Base-by-base conservation (phyloP, 2,329 filamentous ascomycete genomes). In the Pseudocercospora pini-densiflorae region DNA sequence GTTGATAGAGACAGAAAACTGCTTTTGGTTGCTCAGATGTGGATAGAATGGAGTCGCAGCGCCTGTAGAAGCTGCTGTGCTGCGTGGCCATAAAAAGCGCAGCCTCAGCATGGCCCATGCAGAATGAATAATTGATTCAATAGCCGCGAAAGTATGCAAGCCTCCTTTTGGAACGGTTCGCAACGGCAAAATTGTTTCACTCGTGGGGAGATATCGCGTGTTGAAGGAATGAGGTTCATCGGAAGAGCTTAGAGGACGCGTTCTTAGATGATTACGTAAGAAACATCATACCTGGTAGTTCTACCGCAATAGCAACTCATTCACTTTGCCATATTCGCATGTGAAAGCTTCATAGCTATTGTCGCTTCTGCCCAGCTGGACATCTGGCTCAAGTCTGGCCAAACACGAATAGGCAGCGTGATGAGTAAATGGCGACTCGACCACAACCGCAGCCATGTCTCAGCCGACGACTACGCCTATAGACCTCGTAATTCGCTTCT, bases 401-500 rank as follows among this genome's bases (percentile, higher is more conserved):
- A 33, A 10, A 14, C 31, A 33, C 31, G 31, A 10, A 8, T 12
- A 33, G 9, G 31, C 31, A 33, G 12, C 7, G 31, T 33, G 9
- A 33, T 33, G 31, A 10, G 7, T 33, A 33, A 33, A 33, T 33
- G 12, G 2, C 1, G 10, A 33, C 1, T 33, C 10, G 31, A 33
- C 36, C 14, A n/a, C 36, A n/a, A 19, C 5, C n/a, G 40, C 40
- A n/a, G 19, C 40, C 16, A 43, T 43, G 40, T 43, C 40, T 16
- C 6, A n/a, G 40, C 16, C 40, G 1, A 43, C 40, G 40, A 43
- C 40, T 8, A n/a, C 47, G 47, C 47, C 21, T 19, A n/a, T 97
- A 64, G 89, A 91, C 74, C 85, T 98, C 54, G 94, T 92, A 43
- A 90, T 98, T 78, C 93, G 94, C 79, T 98, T 99, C 86, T 93